These are phyloP conservation scores for Linnemannia exigua DNA, from an alignment of 192 early-diverging fungal species.

Conservation along the genomic window DNA sequence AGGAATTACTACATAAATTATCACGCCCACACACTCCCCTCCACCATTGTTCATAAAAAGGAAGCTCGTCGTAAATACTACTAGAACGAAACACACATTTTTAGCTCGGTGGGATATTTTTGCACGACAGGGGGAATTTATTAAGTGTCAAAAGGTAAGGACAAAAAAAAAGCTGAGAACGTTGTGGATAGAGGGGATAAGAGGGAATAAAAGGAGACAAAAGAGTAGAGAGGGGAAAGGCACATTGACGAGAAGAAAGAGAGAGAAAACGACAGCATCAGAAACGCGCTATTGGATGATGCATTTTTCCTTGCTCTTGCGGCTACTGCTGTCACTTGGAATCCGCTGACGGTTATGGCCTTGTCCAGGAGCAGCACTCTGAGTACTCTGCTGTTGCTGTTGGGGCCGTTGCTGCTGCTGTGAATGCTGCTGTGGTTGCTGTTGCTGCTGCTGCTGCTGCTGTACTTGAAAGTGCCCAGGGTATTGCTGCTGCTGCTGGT, in stretches of 20 bases:
- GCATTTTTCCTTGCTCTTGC: conserved; percentile 42
- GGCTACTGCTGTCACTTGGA: conserved; percentile 37
- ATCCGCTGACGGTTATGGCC: conserved; percentile 21
- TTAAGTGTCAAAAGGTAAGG: not conserved
- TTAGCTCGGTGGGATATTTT: no score
- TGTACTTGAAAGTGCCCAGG: not conserved
- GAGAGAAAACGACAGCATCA: not conserved
- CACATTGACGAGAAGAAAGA: not conserved
- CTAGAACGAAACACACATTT: not conserved
- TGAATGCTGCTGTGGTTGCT: conserved; percentile 14
- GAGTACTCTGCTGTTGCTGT: conserved; percentile 3
- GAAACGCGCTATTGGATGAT: conserved; percentile 20
- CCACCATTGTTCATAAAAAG: conserved; percentile 1
- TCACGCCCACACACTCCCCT: not conserved
- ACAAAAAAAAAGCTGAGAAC: not conserved
- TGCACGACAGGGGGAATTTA: not conserved
- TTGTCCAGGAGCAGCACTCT: not conserved
- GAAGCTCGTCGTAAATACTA: no score
- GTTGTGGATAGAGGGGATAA: not conserved
- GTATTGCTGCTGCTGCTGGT: not conserved
- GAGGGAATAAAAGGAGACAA: not conserved
- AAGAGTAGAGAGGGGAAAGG: not conserved
- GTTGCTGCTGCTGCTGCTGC: not conserved
- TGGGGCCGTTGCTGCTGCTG: conserved; percentile 13
- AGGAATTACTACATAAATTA: not conserved